phyloP scores from a whole-genome alignment of 495 filamentous ascomycete genomes.

The Cenococcum geophilum region DNA sequence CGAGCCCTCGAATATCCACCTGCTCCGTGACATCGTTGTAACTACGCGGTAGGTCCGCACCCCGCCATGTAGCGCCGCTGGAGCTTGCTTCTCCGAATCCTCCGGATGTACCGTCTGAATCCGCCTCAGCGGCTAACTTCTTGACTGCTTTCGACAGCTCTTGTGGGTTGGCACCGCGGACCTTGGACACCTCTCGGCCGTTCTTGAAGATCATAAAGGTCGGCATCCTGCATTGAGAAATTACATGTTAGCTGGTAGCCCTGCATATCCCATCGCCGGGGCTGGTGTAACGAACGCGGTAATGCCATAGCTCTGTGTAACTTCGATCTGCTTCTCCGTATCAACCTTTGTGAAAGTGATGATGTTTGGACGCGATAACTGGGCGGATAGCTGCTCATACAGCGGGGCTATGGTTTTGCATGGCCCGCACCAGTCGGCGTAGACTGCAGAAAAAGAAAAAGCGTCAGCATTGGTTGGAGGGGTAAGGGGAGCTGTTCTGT shows the following conservation, averaged over 20 bases:
- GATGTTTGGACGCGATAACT: constrained; percentile 63
- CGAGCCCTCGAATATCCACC: constrained; percentile 70
- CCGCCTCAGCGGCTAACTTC: constrained; percentile 66
- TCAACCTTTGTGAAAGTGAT: constrained; percentile 86
- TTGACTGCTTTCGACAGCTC: constrained; percentile 63
- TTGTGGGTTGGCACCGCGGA: constrained; percentile 65
- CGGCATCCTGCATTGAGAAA: constrained; percentile 48
- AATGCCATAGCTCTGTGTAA: constrained; percentile 64
- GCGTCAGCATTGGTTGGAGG: constrained; percentile 14
- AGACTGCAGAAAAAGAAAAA: constrained; percentile 51
- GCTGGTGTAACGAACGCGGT: constrained; percentile 53
- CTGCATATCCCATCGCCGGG: background rate
- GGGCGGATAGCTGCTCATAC: constrained; percentile 69
- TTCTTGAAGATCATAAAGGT: constrained; percentile 90
- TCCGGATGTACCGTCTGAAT: constrained; percentile 44
- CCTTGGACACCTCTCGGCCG: constrained; percentile 56
- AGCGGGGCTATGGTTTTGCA: constrained; percentile 80
- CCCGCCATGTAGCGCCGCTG: constrained; percentile 53
- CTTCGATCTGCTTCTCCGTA: constrained; percentile 65
- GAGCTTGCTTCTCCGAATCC: constrained; percentile 41
- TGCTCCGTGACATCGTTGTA: constrained; percentile 79
- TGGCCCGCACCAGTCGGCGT: constrained; percentile 79
- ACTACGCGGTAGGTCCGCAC: constrained; percentile 65
- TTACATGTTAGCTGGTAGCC: background rate
- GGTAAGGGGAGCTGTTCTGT: constrained; percentile 21